Conservation (phyloP, 140 eudicot genomes). For the Stevia rebaudiana region DNA sequence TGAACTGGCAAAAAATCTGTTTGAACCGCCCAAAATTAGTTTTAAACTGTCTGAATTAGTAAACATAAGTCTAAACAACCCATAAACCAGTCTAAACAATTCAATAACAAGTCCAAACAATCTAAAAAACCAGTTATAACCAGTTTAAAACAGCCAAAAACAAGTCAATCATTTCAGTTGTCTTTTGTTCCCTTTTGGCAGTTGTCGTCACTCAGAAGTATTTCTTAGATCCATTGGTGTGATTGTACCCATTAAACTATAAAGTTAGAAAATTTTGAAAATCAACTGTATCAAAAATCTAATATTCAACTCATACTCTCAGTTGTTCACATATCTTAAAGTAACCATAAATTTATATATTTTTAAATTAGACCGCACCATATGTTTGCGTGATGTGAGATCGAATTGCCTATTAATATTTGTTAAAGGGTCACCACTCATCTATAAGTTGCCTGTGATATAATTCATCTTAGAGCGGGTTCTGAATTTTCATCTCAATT, state of each 20-base stretch:
- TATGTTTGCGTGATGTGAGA: neutral
- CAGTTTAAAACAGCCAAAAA: neutral
- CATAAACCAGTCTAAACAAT: neutral
- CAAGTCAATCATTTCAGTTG: neutral
- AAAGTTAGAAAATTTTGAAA: conserved; percentile 6
- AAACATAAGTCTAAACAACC: neutral
- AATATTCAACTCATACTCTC: neutral
- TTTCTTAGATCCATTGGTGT: neutral
- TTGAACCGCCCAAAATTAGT: neutral
- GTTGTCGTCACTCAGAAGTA: neutral
- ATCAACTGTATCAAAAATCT: neutral
- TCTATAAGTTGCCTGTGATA: neutral
- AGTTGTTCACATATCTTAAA: neutral
- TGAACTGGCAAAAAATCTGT: neutral
- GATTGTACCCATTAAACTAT: conserved; percentile 3
- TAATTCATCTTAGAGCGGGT: neutral
- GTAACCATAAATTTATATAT: neutral
- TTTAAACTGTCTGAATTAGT: neutral
- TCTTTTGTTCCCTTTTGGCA: conserved; percentile 2
- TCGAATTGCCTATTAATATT: neutral
- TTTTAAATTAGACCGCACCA: neutral
- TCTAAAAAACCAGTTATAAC: too few relatives aligned
- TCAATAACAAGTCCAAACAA: neutral
- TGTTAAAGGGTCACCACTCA: conserved; percentile 7
- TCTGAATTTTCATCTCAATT: neutral